A percentile compares a stretch with the other conserved stretches of the same genome.
Conservation (phyloP, 306 rosid species). For the Oemleria cerasiformis region DNA sequence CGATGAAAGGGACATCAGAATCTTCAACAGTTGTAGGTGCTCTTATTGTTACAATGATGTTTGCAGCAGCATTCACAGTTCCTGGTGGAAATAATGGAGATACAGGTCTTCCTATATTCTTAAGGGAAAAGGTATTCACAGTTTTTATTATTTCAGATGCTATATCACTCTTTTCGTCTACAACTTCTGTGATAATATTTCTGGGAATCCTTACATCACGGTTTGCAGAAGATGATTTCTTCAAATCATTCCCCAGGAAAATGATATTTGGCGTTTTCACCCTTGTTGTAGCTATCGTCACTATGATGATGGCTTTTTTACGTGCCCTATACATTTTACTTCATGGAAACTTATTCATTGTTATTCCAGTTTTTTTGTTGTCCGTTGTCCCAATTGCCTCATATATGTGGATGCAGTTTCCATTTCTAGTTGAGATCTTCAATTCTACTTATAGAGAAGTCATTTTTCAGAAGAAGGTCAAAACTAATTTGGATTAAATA, state of each 20-base stretch:
- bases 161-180: conserved; percentile 33
- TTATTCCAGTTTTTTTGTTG: conserved; percentile 7
- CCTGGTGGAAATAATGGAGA: conserved; percentile 31
- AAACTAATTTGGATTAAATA: neutral
- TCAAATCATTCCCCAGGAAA: conserved; percentile 29
- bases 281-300: conserved; percentile 32
- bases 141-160: conserved; percentile 33
- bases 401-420: conserved; percentile 21
- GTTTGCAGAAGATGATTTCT: conserved; percentile 40
- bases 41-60: conserved; percentile 40
- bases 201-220: conserved; percentile 40
- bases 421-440: conserved; percentile 21
- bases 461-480: neutral
- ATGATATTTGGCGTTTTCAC: conserved; percentile 31
- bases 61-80: conserved; percentile 38
- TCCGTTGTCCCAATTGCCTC: conserved; percentile 28
- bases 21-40: conserved; percentile 48
- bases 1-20: conserved; percentile 41
- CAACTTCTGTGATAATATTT: conserved; percentile 8
- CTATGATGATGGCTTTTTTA: conserved; percentile 40
- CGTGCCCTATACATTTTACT: conserved; percentile 28
- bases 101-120: neutral
- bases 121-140: neutral
- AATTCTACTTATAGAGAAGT: conserved; percentile 24
- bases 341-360: conserved; percentile 1